A percentile compares a stretch with the other conserved stretches of the same genome.
These are phyloP conservation scores for Magnusiomyces paraingens DNA, from an alignment of 1,139 yeast genomes.

Conservation along the genomic window DNA sequence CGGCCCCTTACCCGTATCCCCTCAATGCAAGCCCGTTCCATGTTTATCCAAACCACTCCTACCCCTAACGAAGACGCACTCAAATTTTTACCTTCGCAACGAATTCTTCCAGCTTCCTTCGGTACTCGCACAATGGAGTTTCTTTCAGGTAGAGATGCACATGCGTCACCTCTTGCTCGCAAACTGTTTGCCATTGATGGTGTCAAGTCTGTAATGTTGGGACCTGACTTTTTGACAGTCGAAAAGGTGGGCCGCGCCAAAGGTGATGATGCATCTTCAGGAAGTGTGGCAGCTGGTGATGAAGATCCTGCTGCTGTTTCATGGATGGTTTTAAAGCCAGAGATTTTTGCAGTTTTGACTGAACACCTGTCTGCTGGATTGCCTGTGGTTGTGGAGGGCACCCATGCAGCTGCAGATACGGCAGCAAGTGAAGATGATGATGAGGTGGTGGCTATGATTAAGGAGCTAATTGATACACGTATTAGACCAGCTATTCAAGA, in stretches of 20 bases:
- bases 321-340: conserved; percentile 85
- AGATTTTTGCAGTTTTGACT: conserved; percentile 75
- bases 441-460: conserved; percentile 82
- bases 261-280: neutral
- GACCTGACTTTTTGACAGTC: conserved; percentile 77
- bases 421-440: conserved; percentile 55
- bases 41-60: conserved; percentile 51
- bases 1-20: neutral
- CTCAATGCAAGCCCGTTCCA: conserved; percentile 16
- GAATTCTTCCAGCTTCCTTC: conserved; percentile 43
- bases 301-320: conserved; percentile 29
- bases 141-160: conserved; percentile 62
- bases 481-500: conserved; percentile 84
- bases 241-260: conserved; percentile 48
- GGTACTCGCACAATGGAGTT: conserved; percentile 46
- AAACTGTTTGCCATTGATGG: conserved; percentile 79
- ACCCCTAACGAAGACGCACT: conserved; percentile 94
- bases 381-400: conserved; percentile 43
- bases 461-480: conserved; percentile 87
- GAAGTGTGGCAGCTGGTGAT: neutral
- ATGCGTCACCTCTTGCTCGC: conserved; percentile 76
- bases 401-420: conserved; percentile 44
- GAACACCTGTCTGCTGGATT: conserved; percentile 77
- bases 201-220: conserved; percentile 81
- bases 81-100: conserved; percentile 73